Evolutionary conservation across 441 rosid species (phyloP), one percentile per base, ranked within the genome.

Genomic region (Gossypium schwendimanii): DNA sequence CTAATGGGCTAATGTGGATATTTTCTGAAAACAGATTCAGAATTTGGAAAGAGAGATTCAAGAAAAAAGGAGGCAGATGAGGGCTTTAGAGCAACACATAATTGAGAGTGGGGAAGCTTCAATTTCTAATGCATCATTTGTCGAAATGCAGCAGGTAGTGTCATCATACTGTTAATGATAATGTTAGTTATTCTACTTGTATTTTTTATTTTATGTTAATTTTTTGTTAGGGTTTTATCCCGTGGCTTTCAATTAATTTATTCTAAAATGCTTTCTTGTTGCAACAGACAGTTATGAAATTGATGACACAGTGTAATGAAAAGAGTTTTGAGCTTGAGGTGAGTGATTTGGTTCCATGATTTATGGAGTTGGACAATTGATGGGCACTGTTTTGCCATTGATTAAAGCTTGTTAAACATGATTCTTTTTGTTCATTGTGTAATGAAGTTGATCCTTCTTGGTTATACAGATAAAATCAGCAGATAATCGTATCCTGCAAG

Each of bases 281-380:
- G 80, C 63, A 69, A 79, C 94, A 94, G 98, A 92, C 84, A 63
- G 89, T 92, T 53, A 86, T 80, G 88, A 90, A 83, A 79, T 80
- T 94, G 84, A 92, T 92, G 97, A 85, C 91, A 64, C 95, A 92
- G 73, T 90, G 94, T 77, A 87, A 92, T 82, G 98, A 94, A 78
- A 94, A 87, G 79, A 86, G 90, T 77, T 94, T 94, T 86, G 98
- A 92, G 83, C 85, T 94, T 44, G 98, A 94, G 97, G 98, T 96
- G 73, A 79, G 86, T 64, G 28, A 67, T 39, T 57, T 73, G 69
- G 71, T 14, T 69, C 17, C 54, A 57, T 73, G 45, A 49, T 20
- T 33, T 18, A 23, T 26, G 39, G 36, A 47, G 21, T 69, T n/a
- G 8, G 26, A 12, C 55, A 47, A 26, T 39, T 14, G 39, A 47